phyloP scores from a whole-genome alignment of 1,284 basidiomycete species.

The Malassezia arunalokei region DNA sequence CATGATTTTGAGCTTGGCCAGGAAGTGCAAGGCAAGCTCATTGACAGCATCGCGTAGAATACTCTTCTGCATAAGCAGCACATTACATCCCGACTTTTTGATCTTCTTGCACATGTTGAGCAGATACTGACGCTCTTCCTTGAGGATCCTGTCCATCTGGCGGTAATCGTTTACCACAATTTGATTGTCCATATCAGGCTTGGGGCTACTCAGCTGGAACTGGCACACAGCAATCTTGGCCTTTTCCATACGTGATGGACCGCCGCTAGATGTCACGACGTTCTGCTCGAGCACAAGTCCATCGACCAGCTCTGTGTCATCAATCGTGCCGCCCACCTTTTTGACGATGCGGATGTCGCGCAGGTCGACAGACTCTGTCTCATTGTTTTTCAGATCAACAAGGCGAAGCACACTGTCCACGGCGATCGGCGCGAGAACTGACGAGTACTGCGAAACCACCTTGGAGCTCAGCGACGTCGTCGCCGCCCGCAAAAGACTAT shows the following conservation, averaged over 20 bases:
- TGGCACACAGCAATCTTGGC: slow-evolving; percentile 97
- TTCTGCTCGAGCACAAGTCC: slow-evolving; percentile 94
- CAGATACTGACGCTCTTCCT: slow-evolving; percentile 95
- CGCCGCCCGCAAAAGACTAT: slow-evolving; percentile 76
- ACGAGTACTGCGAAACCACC: slow-evolving; percentile 99
- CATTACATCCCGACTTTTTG: slow-evolving; percentile 98
- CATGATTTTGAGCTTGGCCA: slow-evolving; percentile 92
- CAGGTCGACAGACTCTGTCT: slow-evolving; percentile 60
- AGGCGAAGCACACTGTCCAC: slow-evolving; percentile 66
- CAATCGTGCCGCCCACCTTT: slow-evolving; percentile 97
- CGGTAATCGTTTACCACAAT: slow-evolving; percentile 99
- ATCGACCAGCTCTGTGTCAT: slow-evolving; percentile 93
- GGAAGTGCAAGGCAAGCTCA: slow-evolving; percentile 94
- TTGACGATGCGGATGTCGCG: slow-evolving; percentile 92
- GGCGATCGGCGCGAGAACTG: slow-evolving; percentile 89
- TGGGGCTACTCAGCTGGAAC: slow-evolving; percentile 94
- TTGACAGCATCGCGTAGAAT: slow-evolving; percentile 97
- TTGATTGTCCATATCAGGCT: slow-evolving; percentile 99
- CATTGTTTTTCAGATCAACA: slow-evolving; percentile 16
- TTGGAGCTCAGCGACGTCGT: slow-evolving; percentile 95
- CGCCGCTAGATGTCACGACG: slow-evolving; percentile 76
- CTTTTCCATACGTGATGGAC: slow-evolving; percentile 90
- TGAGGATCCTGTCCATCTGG: slow-evolving; percentile 99
- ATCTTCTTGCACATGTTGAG: slow-evolving; percentile 98
- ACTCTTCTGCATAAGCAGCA: slow-evolving; percentile 94